A percentile compares a stretch with the other conserved stretches of the same genome.
Conservation (phyloP, 768 basidiomycete genomes). For the Auricularia sp. region DNA sequence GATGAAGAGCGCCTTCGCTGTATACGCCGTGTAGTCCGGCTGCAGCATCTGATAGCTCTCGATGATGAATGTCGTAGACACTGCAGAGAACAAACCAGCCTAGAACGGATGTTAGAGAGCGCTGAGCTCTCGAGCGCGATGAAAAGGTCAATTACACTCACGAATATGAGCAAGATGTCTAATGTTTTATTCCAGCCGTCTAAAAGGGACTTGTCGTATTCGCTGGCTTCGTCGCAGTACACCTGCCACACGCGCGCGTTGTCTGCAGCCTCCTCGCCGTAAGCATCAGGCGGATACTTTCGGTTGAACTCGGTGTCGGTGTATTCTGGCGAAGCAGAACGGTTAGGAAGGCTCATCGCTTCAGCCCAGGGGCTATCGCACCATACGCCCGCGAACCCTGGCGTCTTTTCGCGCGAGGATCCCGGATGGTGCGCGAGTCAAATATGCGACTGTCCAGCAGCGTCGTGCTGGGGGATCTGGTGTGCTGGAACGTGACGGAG, state of each 20-base stretch:
- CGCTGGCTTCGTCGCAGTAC: slow-evolving; percentile 7
- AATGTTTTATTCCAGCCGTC: slow-evolving; percentile 6
- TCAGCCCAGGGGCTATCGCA: too few relatives aligned
- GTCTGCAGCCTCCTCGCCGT: slow-evolving; percentile 5
- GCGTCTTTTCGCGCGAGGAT: too few relatives aligned
- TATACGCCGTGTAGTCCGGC: neutral
- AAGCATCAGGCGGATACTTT: slow-evolving; percentile 7
- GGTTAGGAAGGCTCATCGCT: too few relatives aligned
- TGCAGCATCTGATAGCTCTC: neutral
- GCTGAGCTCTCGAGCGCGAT: too few relatives aligned
- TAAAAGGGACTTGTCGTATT: slow-evolving; percentile 4
- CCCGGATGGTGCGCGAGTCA: too few relatives aligned
- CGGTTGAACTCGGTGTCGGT: neutral
- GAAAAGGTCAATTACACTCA: neutral
- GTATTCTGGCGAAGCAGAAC: neutral
- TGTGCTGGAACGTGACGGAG: too few relatives aligned
- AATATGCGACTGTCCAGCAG: too few relatives aligned
- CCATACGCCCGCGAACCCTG: too few relatives aligned
- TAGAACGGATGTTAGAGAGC: neutral
- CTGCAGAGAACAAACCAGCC: slow-evolving; percentile 3
- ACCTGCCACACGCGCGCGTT: slow-evolving; percentile 8
- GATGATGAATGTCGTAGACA: neutral
- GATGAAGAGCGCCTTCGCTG: neutral
- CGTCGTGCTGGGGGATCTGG: too few relatives aligned
- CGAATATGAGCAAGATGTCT: slow-evolving; percentile 7